These are phyloP conservation scores for Fusarium sp. DNA, from an alignment of 2,329 filamentous ascomycete genomes.

Conservation along the genomic window DNA sequence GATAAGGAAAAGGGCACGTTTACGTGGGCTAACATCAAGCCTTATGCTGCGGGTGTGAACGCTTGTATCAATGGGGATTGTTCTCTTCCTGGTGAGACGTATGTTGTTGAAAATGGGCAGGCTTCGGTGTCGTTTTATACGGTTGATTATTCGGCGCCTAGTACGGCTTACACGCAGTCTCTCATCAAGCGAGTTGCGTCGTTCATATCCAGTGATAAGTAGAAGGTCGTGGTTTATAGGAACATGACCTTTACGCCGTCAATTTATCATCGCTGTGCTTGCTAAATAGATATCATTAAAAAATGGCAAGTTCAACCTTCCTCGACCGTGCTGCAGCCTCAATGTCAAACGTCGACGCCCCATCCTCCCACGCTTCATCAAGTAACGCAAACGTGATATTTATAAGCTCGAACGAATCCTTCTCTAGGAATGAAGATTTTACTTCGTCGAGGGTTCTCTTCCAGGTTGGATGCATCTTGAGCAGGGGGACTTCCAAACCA, in stretches of 20 bases:
- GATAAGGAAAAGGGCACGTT: constrained; percentile 60
- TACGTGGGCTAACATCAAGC: constrained; percentile 55
- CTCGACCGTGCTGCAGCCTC: constrained; percentile 21
- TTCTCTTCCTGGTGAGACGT: constrained; percentile 63
- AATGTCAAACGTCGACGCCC: constrained; percentile 41
- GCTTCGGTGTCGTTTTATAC: constrained; percentile 61
- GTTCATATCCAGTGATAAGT: constrained; percentile 20
- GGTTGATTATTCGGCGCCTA: constrained; percentile 64
- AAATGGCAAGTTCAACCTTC: constrained; percentile 38
- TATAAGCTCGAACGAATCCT: constrained; percentile 32
- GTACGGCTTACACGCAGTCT: constrained; percentile 36
- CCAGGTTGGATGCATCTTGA: constrained; percentile 33
- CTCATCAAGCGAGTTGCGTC: constrained; percentile 46
- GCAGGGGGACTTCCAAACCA: constrained; percentile 36
- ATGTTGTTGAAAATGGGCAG: constrained; percentile 58
- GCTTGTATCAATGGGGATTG: constrained; percentile 65
- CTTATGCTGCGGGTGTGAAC: constrained; percentile 58
- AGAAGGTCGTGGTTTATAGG: neutral
- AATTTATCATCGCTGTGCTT: neutral
- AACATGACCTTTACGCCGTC: neutral
- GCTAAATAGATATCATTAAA: constrained; percentile 8
- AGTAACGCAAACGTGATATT: constrained; percentile 30
- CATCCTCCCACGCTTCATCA: constrained; percentile 38
- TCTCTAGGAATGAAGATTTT: constrained; percentile 12
- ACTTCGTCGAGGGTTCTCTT: constrained; percentile 37